A percentile compares a stretch with the other conserved stretches of the same genome.
These are phyloP conservation scores for Euryodendron excelsum DNA, from an alignment of 148 eudicot genomes.

Conservation along the genomic window DNA sequence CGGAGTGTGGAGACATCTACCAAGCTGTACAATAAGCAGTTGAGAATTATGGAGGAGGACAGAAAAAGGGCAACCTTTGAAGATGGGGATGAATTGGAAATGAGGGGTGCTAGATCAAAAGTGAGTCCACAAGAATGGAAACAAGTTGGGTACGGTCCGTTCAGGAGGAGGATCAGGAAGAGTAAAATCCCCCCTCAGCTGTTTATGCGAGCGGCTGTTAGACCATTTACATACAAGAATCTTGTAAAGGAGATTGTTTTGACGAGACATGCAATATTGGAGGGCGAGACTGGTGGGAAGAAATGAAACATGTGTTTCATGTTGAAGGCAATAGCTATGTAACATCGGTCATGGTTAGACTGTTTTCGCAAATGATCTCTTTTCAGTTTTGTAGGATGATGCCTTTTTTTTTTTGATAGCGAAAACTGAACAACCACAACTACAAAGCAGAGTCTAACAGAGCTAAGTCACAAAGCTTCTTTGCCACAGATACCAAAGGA, in stretches of 20 bases:
- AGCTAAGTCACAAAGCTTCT: too few species aligned
- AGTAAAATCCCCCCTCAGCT: conserved; percentile 81
- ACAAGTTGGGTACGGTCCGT: conserved; percentile 57
- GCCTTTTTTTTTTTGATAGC: too few species aligned
- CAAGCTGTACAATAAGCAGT: conserved; percentile 47
- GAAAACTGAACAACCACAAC: too few species aligned
- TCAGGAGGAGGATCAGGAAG: conserved; percentile 67
- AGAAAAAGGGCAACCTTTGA: conserved; percentile 15
- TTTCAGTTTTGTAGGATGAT: too few species aligned
- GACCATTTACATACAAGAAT: conserved; percentile 82
- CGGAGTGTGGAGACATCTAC: conserved; percentile 39
- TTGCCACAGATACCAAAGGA: too few species aligned
- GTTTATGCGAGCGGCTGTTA: conserved; percentile 80
- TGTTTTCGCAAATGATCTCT: too few species aligned
- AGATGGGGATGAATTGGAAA: conserved; percentile 47
- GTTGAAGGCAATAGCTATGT: background rate
- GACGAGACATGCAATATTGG: conserved; percentile 78
- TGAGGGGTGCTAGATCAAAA: conserved; percentile 58
- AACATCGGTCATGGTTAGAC: background rate
- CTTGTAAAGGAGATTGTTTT: conserved; percentile 93
- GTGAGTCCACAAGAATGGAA: conserved; percentile 76
- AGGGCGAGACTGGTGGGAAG: conserved; percentile 63
- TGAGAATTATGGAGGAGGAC: conserved; percentile 34
- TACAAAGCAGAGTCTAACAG: too few species aligned
- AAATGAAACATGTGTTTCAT: conserved; percentile 15